Base-by-base conservation (phyloP, 305 asterid species). In the Rubia balearica region DNA sequence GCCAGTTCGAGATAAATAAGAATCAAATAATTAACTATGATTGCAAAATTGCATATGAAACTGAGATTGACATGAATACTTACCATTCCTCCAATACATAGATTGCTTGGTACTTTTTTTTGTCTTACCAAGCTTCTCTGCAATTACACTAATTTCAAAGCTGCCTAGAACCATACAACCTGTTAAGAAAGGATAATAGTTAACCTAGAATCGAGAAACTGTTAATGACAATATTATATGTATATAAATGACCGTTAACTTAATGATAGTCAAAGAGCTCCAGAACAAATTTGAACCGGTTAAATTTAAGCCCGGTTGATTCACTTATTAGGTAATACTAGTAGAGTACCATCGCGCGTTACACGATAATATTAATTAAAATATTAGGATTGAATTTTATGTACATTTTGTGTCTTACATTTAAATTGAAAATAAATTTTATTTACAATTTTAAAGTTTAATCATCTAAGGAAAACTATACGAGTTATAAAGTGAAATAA, bases 161-260 rank as follows among this genome's bases (percentile, higher is more conserved):
- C 90, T 76, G 73, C 96, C 96, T 45, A 95, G 95, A 74, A 90
- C 96, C 95, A 88, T 11, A 86, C 86, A 79, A 90, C 96, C 96
- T 89, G 73, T 27, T 7, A 57, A 40, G 45, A 16, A 42, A 73
- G 38, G 45, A 49, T 30, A 68, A 68, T 12, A 49, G 11, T 63
- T 43, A 36, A 11, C 40, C n/a, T 40, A 43, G 27, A 10, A 73
- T 27, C 36, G 66, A 11, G 27, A 22, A 57, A 16, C 12, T 7
- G 11, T n/a, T 27, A 30, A 40, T 49, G 24, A n/a, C 4, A 57
- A 8, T 65, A n/a, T 24, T 65, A 40, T 6, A 40, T 40, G 2
- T 42, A 19, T 42, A 61, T 4, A 27, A 36, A 12, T 42, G 16
- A 19, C 51, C 9, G 45, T 7, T 21, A 13, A 46, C 24, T 24